Evolutionary conservation across 306 rosid genomes (phyloP), one percentile per base, ranked within the genome.

Genomic region (Quercus suber): DNA sequence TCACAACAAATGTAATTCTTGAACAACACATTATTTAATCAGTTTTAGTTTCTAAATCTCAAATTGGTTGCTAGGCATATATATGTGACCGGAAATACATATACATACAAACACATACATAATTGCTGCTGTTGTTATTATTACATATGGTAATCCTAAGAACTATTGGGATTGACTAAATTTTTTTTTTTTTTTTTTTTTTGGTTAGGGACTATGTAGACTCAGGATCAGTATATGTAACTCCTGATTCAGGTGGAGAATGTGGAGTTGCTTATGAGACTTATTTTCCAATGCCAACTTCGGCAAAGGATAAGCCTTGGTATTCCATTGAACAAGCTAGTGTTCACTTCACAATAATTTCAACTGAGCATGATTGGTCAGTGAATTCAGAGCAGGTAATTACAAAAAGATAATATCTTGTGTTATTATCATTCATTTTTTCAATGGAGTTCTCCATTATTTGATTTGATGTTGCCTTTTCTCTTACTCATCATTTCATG

Each of bases 201-300:
- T 45, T 52, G 67, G 21, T 43, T 78, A 92, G 99, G 89, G 99
- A 92, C 51, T 94, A 94, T 49, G 1, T 65, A 14, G 77, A 74
- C 75, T 84, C 92, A 0, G 93, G 93, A 52, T 91, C 94, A 14
- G 84, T 87, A 21, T 92, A 92, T 83, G 0, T 31, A 12, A 76
- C 89, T 3, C 89, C 97, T 5, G 99, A 94, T 70, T 92, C 99
- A 57, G 97, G 99, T 5, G 99, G 97, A 23, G 97, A 94, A 86
- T 89, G 92, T 84, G 97, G 99, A 68, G 97, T 94, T 45, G 87
- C 97, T n/a, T 94, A 94, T 23, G 97, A 94, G 82, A 84, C 97
- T 58, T 92, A 92, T 74, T 92, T 91, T 82, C 91, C 81, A 37
- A 94, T 94, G 99, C 99, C 99, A 78, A 88, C 81, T 30, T 5